Evolutionary conservation across 805 yeast genomes (phyloP), one percentile per base, ranked within the genome.

Genomic region (Candida arabinofermentans): DNA sequence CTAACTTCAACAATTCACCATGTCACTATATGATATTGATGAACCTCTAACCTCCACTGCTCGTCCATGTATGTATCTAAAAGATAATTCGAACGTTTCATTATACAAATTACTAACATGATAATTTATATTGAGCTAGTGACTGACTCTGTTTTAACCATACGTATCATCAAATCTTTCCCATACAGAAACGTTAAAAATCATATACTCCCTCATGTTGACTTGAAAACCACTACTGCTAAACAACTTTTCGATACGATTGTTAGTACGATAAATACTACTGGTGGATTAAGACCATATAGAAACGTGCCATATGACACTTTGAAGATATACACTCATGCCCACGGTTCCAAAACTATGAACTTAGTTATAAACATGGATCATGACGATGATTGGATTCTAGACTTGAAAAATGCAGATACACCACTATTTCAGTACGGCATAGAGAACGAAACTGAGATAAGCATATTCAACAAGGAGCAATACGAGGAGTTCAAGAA

Each of bases 301-400:
- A 73, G 97, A 56, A 85, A 74, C 46, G 86, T 86, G 8, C 69
- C 65, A 0, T 85, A 79, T 48, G 86, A 91, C 57, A 71, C 90
- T 0, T 61, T 91, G 42, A 93, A 93, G 62, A 74, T 93, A 6
- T 93, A 93, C 65, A 85, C 96, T 23, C 89, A 88, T 58, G 98
- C 99, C 0, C 98, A 91, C 62, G 93, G 95, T 10, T 77, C 96
- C 24, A 93, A 93, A 65, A 86, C 96, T 2, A 84, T 89, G 79
- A 89, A 93, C 58, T 71, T 93, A 50, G 93, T 89, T 36, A 85
- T 93, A 48, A 93, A 93, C 60, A 75, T 93, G 60, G 96, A 87
- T 22, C 81, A 90, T 55, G 86, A 81, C 54, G 85, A 82, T 5
- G 83, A 80, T 42, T 85, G 95, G 89, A 67, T 86, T 4, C 59